Percentiles rank a stretch among this genome's conserved stretches.
Conservation (phyloP, 208 protist genomes). For the Trypanosomatidae sp. region DNA sequence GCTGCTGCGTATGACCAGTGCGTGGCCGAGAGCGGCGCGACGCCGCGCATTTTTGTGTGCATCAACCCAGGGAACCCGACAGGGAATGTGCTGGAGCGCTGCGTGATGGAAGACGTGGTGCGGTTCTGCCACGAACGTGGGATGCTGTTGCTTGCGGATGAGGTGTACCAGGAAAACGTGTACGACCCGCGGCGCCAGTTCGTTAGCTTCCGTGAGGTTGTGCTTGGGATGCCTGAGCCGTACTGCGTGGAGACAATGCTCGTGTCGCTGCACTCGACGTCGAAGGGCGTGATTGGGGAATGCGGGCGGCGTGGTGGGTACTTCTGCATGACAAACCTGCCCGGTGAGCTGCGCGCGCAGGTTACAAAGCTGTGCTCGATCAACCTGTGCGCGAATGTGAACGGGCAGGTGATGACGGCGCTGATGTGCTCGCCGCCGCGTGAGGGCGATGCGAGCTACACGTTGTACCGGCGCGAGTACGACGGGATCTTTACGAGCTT, state of each 20-base stretch:
- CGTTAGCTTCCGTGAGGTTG: constrained; percentile 88
- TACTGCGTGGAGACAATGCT: constrained; percentile 68
- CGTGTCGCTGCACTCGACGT: constrained; percentile 97
- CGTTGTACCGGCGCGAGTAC: constrained; percentile 83
- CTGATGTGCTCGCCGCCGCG: constrained; percentile 97
- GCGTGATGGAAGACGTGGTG: constrained; percentile 83
- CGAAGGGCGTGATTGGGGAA: constrained; percentile 98
- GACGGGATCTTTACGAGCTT: constrained; percentile 75
- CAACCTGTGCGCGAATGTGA: constrained; percentile 96
- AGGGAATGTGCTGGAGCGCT: constrained; percentile 84
- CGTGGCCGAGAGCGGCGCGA: constrained; percentile 57
- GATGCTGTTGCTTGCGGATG: constrained; percentile 97
- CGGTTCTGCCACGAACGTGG: constrained; percentile 59
- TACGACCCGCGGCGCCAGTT: constrained; percentile 92
- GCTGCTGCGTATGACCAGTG: constrained; percentile 55
- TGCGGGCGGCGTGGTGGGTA: constrained; percentile 99
- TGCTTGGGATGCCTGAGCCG: constrained; percentile 59
- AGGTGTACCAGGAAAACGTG: constrained; percentile 99
- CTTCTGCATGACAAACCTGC: constrained; percentile 91
- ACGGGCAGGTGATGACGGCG: constrained; percentile 94
- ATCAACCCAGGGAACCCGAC: constrained; percentile 99
- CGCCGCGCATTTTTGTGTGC: constrained; percentile 94
- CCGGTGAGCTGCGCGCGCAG: constrained; percentile 66
- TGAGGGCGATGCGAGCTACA: constrained; percentile 91
- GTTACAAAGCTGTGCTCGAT: constrained; percentile 97